Evolutionary conservation across 2,329 filamentous ascomycete species (phyloP).

Genomic region (Alternaria arborescens): DNA sequence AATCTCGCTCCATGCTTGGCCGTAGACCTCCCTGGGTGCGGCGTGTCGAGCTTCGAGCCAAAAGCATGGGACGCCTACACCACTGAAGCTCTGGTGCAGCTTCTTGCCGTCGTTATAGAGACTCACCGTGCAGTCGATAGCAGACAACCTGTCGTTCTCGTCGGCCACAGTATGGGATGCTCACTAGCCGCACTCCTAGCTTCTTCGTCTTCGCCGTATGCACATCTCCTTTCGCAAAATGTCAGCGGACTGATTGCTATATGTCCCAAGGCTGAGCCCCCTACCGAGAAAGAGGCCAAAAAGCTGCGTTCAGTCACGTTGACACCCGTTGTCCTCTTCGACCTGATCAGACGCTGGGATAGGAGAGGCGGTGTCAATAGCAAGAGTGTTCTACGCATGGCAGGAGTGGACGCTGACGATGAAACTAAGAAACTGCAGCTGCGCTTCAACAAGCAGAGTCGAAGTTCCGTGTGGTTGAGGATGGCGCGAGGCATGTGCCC

Average conservation of each 20-base stretch:
- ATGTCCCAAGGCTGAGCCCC: constrained; percentile 76
- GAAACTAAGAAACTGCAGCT: constrained; percentile 74
- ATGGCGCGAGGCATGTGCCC: constrained; percentile 80
- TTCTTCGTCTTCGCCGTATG: constrained; percentile 64
- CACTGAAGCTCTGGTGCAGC: constrained; percentile 75
- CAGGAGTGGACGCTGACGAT: constrained; percentile 70
- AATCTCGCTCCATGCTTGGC: constrained; percentile 86
- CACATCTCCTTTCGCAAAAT: constrained; percentile 65
- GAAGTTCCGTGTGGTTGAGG: constrained; percentile 80
- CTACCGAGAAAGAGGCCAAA: constrained; percentile 61
- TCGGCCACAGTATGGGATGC: constrained; percentile 92
- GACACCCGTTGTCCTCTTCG: constrained; percentile 76
- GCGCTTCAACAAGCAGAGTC: constrained; percentile 82
- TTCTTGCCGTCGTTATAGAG: constrained; percentile 78
- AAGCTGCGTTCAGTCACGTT: constrained; percentile 67
- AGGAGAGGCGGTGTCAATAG: constrained; percentile 80
- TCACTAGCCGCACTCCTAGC: constrained; percentile 78
- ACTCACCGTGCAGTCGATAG: constrained; percentile 71
- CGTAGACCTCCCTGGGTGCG: constrained; percentile 90
- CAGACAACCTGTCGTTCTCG: constrained; percentile 76
- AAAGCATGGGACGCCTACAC: constrained; percentile 80
- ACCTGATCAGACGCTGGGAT: constrained; percentile 81
- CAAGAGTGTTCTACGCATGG: constrained; percentile 79
- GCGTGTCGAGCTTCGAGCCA: constrained; percentile 77
- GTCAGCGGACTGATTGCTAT: constrained; percentile 82